phyloP scores from a whole-genome alignment of 1,139 yeast species.

The Kodamaea plutei region DNA sequence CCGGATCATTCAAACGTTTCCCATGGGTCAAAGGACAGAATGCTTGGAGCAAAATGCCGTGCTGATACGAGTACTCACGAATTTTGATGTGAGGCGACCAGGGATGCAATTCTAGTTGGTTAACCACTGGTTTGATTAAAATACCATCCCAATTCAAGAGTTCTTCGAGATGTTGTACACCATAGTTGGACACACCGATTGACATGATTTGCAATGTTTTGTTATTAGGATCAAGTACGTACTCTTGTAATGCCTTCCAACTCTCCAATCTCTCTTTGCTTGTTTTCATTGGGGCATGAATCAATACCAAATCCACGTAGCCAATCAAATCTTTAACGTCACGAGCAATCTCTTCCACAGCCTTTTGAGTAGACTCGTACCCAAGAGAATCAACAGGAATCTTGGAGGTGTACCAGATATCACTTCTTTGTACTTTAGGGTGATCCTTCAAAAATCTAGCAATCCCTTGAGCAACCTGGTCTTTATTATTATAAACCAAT shows the following conservation, averaged over 20 bases:
- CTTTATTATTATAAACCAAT: no score
- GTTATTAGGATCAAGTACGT: constrained; percentile 25
- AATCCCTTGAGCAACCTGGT: constrained; percentile 28
- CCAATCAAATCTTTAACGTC: constrained; percentile 34
- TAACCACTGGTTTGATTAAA: constrained; percentile 35
- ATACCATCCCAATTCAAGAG: constrained; percentile 32
- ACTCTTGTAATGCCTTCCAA: constrained; percentile 41
- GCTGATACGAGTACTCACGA: constrained; percentile 31
- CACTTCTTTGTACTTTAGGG: constrained; percentile 30
- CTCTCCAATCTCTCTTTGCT: constrained; percentile 32
- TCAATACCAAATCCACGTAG: constrained; percentile 43
- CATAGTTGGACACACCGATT: constrained; percentile 44
- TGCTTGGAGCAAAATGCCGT: constrained; percentile 56
- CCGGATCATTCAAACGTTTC: constrained; percentile 53
- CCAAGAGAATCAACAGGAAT: constrained; percentile 19
- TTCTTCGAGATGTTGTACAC: constrained; percentile 34
- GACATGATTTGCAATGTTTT: constrained; percentile 27
- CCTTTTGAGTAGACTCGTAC: constrained; percentile 19
- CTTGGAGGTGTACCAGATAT: constrained; percentile 35
- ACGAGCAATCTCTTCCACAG: constrained; percentile 15
- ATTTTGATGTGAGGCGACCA: constrained; percentile 40
- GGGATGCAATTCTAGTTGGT: constrained; percentile 47
- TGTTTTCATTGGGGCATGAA: constrained; percentile 32
- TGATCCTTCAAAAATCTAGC: constrained; percentile 41
- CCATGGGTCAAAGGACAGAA: constrained; percentile 69